Evolutionary conservation across 371 early-diverging fungal genomes (phyloP), one percentile per base, ranked within the genome.

Genomic region (Capillidium rhysosporum): DNA sequence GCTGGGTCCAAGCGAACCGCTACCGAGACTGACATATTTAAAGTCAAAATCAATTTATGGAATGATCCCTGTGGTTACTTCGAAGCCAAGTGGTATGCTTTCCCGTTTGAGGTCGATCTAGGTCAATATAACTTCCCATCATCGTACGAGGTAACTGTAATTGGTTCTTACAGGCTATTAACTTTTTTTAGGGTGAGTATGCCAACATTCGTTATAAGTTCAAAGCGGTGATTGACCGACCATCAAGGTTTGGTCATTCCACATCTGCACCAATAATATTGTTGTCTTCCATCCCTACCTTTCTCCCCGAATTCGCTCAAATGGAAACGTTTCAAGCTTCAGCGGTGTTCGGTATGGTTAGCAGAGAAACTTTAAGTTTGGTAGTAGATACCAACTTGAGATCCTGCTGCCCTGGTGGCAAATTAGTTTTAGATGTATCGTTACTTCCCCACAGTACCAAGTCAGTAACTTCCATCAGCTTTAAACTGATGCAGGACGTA

Each of bases 161-260:
- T 18, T 25, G 2, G 3, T 20, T 24, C 9, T n/a, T 38, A 18
- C 20, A 23, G n/a, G 14, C n/a, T 7, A 20, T 9, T 14, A 2
- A 12, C 3, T 18, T 51, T 10, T 51, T 31, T 9, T 38, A 51
- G 51, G 51, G 51, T 14, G 51, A 51, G 24, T 34, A 26, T 34
- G 51, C 38, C 38, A 51, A 23, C 26, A 52, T 52, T 25, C 52
- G 52, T 4, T 52, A 52, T 23, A 52, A 52, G 28, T 52, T 52
- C 14, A 52, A 52, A 26, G 52, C 52, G 3, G 41, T 40, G 10
- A 52, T 52, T 24, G 52, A 52, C 9, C 10, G 52, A 25, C 52
- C 52, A 20, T 39, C 52, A 7, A 38, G 41, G 9, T 52, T 52
- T 40, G 52, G 52, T 41, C 52, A 52, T 38, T n/a, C 40, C 7